Conservation (phyloP, 2,329 filamentous ascomycete species). For the Podosphaera fusca region DNA sequence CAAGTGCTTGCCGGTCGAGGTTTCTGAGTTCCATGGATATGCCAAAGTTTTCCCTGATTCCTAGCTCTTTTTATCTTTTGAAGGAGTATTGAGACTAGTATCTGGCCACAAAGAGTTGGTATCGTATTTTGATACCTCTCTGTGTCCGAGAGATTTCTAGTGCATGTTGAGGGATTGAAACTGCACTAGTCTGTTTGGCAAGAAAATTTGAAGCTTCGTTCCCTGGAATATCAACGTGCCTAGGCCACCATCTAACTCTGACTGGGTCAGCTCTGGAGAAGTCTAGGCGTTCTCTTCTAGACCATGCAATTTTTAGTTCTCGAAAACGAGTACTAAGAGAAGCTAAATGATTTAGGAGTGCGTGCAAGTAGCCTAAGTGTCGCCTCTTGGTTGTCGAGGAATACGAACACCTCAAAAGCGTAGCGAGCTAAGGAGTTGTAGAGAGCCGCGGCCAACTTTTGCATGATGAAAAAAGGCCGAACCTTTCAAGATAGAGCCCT, state of each 20-base stretch:
- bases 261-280: neutral
- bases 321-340: neutral
- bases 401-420: neutral
- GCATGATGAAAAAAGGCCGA: neutral
- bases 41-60: neutral
- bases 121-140: neutral
- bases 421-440: neutral
- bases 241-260: neutral
- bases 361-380: neutral
- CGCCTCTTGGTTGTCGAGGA: neutral
- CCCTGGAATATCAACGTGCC: neutral
- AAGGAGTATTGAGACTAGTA: neutral
- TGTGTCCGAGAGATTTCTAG: neutral
- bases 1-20: neutral
- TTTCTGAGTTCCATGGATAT: neutral
- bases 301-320: neutral
- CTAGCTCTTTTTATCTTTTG: neutral
- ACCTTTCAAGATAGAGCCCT: too few species aligned
- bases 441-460: neutral
- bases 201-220: neutral
- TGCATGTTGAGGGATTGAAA: neutral
- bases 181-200: neutral
- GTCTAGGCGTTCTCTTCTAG: neutral
- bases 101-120: neutral
- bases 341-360: neutral